Conservation (phyloP, 2,329 filamentous ascomycete genomes). For the Pleoardoris graminearum region DNA sequence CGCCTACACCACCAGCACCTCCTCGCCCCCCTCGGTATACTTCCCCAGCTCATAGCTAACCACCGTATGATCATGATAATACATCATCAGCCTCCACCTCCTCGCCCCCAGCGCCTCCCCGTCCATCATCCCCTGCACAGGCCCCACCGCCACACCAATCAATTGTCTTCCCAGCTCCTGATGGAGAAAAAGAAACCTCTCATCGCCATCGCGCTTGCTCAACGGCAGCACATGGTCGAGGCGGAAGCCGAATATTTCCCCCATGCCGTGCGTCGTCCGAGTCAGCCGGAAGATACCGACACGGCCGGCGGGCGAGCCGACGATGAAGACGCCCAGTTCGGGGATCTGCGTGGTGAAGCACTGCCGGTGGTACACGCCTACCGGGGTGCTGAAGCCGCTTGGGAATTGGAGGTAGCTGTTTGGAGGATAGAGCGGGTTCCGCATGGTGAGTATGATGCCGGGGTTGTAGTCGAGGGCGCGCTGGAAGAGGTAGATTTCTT, state of each 20-base stretch:
- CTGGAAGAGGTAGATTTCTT: constrained; percentile 51
- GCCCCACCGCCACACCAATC: constrained; percentile 69
- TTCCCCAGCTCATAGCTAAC: constrained; percentile 68
- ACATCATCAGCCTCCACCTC: constrained; percentile 70
- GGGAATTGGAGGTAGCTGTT: no score
- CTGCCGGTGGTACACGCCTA: constrained; percentile 43
- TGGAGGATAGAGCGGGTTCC: constrained; percentile 38
- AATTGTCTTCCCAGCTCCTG: constrained; percentile 48
- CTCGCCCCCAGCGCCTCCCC: constrained; percentile 38
- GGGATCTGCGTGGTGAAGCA: constrained; percentile 68
- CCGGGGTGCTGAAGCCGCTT: no score
- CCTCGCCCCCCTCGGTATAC: constrained; percentile 10
- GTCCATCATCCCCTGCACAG: constrained; percentile 56
- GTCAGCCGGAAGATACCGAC: constrained; percentile 67
- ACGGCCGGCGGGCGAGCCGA: constrained; percentile 68
- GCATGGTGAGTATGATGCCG: constrained; percentile 42
- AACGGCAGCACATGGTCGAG: constrained; percentile 63
- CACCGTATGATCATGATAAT: constrained; percentile 71
- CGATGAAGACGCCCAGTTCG: constrained; percentile 69
- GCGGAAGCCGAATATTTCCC: constrained; percentile 50
- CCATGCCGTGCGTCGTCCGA: constrained; percentile 38
- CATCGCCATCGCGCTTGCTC: no score
- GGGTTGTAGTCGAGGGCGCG: constrained; percentile 19
- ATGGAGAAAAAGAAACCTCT: no score
- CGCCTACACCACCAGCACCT: constrained; percentile 25